Evolutionary conservation across 2,329 filamentous ascomycete genomes (phyloP).

Genomic region (Fonsecaea pedrosoi): DNA sequence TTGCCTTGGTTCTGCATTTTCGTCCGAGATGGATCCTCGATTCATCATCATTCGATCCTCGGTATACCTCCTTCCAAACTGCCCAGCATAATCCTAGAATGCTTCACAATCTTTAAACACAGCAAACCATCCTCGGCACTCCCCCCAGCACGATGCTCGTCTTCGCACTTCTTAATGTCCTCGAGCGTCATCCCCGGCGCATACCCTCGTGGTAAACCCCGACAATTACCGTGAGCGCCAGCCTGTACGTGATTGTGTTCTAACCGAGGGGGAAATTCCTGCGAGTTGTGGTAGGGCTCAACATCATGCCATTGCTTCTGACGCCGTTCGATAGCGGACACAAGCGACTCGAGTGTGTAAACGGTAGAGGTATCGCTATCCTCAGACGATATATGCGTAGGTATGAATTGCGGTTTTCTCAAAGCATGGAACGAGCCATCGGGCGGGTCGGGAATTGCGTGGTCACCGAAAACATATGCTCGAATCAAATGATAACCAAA

Average conservation of each 20-base stretch:
- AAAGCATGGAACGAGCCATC: constrained; percentile 1
- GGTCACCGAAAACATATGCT: constrained; percentile 38
- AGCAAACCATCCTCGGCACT: constrained; percentile 36
- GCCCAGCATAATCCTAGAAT: constrained; percentile 39
- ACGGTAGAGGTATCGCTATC: constrained; percentile 10
- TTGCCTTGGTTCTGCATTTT: background rate
- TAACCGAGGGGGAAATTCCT: constrained; percentile 29
- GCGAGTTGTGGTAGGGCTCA: constrained; percentile 16
- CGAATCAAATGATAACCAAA: constrained; percentile 42
- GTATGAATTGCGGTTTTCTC: constrained; percentile 16
- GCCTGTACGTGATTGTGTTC: constrained; percentile 12
- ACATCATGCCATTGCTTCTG: constrained; percentile 51
- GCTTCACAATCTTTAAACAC: constrained; percentile 41
- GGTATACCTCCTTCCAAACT: constrained; percentile 34
- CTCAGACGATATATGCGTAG: constrained; percentile 15
- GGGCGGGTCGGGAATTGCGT: constrained; percentile 29
- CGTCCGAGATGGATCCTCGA: background rate
- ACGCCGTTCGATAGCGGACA: constrained; percentile 51
- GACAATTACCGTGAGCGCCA: background rate
- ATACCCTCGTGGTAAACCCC: constrained; percentile 28
- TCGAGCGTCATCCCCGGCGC: constrained; percentile 32
- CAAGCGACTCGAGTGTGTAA: constrained; percentile 45
- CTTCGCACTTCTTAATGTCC: constrained; percentile 28
- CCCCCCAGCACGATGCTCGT: constrained; percentile 11
- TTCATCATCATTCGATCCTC: constrained; percentile 16